Base-by-base conservation (phyloP, 2,329 filamentous ascomycete species). In the Ascochyta lentis region DNA sequence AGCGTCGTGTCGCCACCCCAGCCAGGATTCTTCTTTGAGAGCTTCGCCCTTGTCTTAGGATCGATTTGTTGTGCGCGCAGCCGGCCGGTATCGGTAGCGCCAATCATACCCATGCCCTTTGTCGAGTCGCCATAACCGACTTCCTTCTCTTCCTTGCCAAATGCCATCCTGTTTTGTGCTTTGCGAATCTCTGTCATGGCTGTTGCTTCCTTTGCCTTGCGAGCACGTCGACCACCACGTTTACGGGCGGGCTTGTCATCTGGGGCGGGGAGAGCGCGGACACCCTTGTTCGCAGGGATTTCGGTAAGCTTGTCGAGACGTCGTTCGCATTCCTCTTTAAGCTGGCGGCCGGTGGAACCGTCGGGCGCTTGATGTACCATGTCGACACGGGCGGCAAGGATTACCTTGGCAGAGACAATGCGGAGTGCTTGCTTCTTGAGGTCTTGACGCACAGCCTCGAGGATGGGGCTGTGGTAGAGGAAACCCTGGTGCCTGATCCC, bases 101-200 rank as follows among this genome's bases (percentile, higher is more conserved):
- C 95, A 60, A 99, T 93, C 95, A 98, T 98, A 52, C 95, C 95
- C 75, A 99, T 80, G 26, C 95, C 95, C 57, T 89, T 88, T 0
- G 93, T 96, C 51, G 86, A 86, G 65, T 96, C 92, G 46, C 92
- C 94, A 73, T 96, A 98, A 29, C 93, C 94, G 1, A 95, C 88
- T 76, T 99, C 95, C 67, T 87, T 89, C 77, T 99, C 95, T 76
- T 98, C 94, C 74, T 96, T 95, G 55, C 93, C 93, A 70, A 99
- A 99, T 0, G 89, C 92, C 85, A 99, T 89, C 49, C 95, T 86
- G 78, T 99, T 99, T 77, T 98, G 95, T 4, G 92, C 92, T 76
- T 98, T 97, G 63, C 93, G 88, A 27, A 99, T 81, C 51, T 99
- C 95, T 0, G 95, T 99, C 92, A 97, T 96, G 57, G 95, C 94